Conservation (phyloP, 495 filamentous ascomycete species). For the Podospora pseudoanserina region DNA sequence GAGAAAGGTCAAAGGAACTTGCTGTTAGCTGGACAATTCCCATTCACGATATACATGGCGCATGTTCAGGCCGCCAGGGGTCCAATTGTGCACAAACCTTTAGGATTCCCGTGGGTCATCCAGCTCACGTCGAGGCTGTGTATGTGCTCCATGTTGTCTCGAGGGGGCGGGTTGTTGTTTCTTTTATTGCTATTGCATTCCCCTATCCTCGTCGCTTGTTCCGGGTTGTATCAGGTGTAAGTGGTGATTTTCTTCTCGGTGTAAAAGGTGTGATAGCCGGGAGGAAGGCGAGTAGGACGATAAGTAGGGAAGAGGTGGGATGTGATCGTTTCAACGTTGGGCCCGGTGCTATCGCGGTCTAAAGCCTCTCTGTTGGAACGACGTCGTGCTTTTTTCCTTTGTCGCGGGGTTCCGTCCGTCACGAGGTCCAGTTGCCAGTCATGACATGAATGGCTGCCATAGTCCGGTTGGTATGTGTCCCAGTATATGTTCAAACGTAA, state of each 20-base stretch:
- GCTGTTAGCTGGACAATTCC: background rate
- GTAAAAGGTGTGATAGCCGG: background rate
- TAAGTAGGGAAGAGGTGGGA: background rate
- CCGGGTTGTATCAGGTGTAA: background rate
- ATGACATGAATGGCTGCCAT: background rate
- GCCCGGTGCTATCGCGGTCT: background rate
- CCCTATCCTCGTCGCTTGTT: background rate
- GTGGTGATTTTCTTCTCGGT: background rate
- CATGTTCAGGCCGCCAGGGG: background rate
- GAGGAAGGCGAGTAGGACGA: background rate
- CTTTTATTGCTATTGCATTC: conserved; percentile 1
- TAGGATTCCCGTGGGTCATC: conserved; percentile 54
- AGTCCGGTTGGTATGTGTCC: background rate
- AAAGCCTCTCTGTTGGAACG: background rate
- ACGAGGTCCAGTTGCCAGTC: background rate
- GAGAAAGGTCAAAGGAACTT: background rate
- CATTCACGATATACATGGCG: background rate
- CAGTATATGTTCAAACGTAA: background rate
- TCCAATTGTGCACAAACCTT: conserved; percentile 34
- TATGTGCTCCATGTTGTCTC: conserved; percentile 54
- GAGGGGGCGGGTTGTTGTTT: conserved; percentile 14
- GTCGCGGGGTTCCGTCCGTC: background rate
- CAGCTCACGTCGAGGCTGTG: conserved; percentile 65
- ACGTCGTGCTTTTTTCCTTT: background rate
- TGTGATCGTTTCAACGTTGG: background rate